phyloP scores from a whole-genome alignment of 805 yeast genomes.

The Schwanniomyces pseudopolymorphus region DNA sequence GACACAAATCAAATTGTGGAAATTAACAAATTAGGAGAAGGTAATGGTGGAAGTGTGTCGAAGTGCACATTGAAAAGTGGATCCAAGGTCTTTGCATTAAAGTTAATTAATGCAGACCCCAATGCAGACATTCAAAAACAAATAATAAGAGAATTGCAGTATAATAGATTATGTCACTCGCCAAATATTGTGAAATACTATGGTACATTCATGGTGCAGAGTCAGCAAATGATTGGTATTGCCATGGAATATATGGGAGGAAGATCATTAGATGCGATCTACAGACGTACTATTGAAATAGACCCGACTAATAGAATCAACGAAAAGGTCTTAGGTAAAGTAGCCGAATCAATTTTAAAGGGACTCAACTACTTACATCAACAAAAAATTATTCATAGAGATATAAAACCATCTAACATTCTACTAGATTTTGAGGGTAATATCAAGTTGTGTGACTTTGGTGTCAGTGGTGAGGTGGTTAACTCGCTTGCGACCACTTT shows the following conservation, averaged over 20 bases:
- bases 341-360: conserved; percentile 79
- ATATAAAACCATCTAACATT: conserved; percentile 94
- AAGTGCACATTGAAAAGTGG: conserved; percentile 66
- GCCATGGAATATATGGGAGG: conserved; percentile 99
- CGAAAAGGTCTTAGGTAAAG: conserved; percentile 87
- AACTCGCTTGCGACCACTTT: conserved; percentile 94
- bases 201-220: conserved; percentile 83
- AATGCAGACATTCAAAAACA: conserved; percentile 88
- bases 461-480: conserved; percentile 96
- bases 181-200: conserved; percentile 88
- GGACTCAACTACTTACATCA: conserved; percentile 89
- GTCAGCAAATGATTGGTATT: conserved; percentile 78
- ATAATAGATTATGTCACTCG: conserved; percentile 77
- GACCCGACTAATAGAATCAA: conserved; percentile 79
- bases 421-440: conserved; percentile 72
- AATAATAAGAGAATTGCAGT: conserved; percentile 85
- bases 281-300: conserved; percentile 66
- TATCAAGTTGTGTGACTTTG: conserved; percentile 94
- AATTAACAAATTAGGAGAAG: conserved; percentile 81
- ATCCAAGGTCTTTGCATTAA: conserved; percentile 76
- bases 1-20: conserved; percentile 62
- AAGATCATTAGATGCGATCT: conserved; percentile 84
- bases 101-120: conserved; percentile 69
- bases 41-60: conserved; percentile 88
- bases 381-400: conserved; percentile 87